Percentiles rank a stretch among this genome's conserved stretches.
phyloP scores from a whole-genome alignment of 139 green algal species.

The Gonium pectorale region DNA sequence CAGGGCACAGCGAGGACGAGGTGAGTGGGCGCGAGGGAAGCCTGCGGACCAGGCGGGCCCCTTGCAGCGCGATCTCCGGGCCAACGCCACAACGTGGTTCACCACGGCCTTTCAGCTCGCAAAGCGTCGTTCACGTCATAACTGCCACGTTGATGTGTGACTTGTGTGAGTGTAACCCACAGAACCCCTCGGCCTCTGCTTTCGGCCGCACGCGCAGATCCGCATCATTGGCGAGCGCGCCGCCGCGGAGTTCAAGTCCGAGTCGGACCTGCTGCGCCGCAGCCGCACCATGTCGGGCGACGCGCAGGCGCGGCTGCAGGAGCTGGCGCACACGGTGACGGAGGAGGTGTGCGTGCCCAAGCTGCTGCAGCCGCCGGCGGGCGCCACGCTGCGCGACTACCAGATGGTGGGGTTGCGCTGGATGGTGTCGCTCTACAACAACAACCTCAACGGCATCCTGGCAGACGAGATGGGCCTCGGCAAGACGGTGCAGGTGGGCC shows the following conservation, averaged over 20 bases:
- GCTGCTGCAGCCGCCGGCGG: conserved; percentile 46
- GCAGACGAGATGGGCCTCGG: conserved; percentile 93
- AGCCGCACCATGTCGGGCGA: conserved; percentile 48
- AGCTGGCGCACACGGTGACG: conserved; percentile 58
- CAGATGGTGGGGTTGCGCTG: conserved; percentile 83
- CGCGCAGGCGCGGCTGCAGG: conserved; percentile 52
- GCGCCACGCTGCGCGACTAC: conserved; percentile 58
- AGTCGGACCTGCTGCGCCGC: conserved; percentile 49
- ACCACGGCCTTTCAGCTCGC: no score
- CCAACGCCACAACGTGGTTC: no score
- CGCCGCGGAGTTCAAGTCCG: conserved; percentile 43
- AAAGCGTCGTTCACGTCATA: no score
- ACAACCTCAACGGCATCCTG: conserved; percentile 98
- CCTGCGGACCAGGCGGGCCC: no score
- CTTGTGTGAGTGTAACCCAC: background rate
- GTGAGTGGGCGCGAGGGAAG: background rate
- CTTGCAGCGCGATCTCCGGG: no score
- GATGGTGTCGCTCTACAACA: conserved; percentile 99
- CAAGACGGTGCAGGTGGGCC: conserved; percentile 93
- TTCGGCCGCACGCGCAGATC: background rate
- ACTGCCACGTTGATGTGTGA: no score
- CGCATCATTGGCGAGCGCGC: conserved; percentile 51
- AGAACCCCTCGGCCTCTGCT: background rate
- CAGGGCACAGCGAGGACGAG: conserved; percentile 38
- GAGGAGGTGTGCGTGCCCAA: conserved; percentile 55